Base-by-base conservation (phyloP, 2,329 filamentous ascomycete genomes). In the Lachnellula occidentalis region DNA sequence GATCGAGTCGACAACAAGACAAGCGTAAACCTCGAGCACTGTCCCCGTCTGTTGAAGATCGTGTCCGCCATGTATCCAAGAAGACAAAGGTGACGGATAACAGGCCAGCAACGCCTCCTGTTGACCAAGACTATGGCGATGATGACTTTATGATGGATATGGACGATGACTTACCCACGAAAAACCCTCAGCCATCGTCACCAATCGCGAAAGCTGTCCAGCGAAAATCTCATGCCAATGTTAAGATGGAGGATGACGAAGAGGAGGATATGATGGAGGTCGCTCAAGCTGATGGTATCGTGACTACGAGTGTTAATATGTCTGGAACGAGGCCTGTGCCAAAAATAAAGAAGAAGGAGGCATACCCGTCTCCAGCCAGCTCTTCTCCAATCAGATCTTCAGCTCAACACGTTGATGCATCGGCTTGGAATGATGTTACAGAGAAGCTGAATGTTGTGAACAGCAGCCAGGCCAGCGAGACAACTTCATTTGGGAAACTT, bases 181-280 rank as follows among this genome's bases (percentile, higher is more conserved):
- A 88, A 69, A 92, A 96, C 65, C 83, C 86, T 2, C 78, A 87
- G 41, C 91, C 89, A 11, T 97, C 92, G 1, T 97, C 94, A 1
- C 94, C 94, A 0, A 84, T 90, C 6, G 82, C 83, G 42, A 92
- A 91, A 65, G 88, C 85, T 37, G 82, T 88, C 7, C 83, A 88
- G 66, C 82, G 91, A 57, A 94, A 87, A 71, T 74, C 68, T 62
- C 80, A 73, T 66, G 73, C 72, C 31, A 79, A 78, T 61, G 66
- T 83, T 31, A 85, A 86, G 61, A 69, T 72, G 14, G 85, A 87
- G 56, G 83, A 86, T 12, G 80, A 85, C 1, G 88, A 90, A 12
- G 86, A 89, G 2, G 84, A 88, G 21, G 90, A 95, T 34, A 78
- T 92, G 74, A 89, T 96, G 84, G 92, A 96, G 67, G 83, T 96